Percentiles rank a stretch among this genome's conserved stretches.
Evolutionary conservation across 1,284 basidiomycete genomes (phyloP).

Genomic region (Melampsora americana): DNA sequence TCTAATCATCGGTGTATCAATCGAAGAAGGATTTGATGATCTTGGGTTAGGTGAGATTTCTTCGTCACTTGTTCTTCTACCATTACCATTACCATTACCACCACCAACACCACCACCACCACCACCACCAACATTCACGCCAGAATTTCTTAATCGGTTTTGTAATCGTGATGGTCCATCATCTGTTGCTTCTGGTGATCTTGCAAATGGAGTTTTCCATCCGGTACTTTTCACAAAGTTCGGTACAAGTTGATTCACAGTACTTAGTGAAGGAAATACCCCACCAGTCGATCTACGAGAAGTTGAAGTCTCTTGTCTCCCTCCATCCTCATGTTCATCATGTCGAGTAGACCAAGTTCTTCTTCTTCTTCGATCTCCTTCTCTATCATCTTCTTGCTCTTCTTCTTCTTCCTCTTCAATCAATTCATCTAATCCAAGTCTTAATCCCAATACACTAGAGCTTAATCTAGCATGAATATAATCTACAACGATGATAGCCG

Average conservation of each 20-base stretch:
- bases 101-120: no score
- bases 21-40: background rate
- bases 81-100: no score
- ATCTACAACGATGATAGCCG: slow-evolving; percentile 53
- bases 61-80: background rate
- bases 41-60: background rate
- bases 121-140: background rate
- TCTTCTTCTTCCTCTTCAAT: slow-evolving; percentile 10
- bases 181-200: slow-evolving; percentile 22
- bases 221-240: slow-evolving; percentile 38
- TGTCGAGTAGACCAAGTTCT: no score
- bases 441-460: slow-evolving; percentile 43
- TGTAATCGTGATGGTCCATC: background rate
- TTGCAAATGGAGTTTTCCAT: slow-evolving; percentile 41
- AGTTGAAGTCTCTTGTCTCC: background rate
- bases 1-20: no score
- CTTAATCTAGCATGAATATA: slow-evolving; percentile 51
- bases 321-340: background rate
- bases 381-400: background rate
- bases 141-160: background rate
- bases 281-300: slow-evolving; percentile 3
- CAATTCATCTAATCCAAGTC: slow-evolving; percentile 19
- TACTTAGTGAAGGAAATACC: slow-evolving; percentile 36
- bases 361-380: background rate
- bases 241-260: slow-evolving; percentile 37